Conservation (phyloP, 2,329 filamentous ascomycete genomes). For the Aspergillus flavus region DNA sequence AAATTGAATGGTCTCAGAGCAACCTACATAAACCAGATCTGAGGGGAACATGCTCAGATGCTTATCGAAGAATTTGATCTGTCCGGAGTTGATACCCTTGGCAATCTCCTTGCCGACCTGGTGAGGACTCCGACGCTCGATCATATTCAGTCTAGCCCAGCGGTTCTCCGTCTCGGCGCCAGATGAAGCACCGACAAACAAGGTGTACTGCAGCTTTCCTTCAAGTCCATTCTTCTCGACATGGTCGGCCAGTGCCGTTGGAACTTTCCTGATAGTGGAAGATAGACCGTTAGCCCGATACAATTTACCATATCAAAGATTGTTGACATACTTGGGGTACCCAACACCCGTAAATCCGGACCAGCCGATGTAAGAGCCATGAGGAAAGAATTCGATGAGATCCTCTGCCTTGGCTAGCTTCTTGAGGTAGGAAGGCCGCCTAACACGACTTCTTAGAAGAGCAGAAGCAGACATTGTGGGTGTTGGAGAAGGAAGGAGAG, state of each 20-base stretch:
- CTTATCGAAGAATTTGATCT: slow-evolving; percentile 93
- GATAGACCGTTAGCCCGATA: background rate
- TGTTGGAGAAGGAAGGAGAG: slow-evolving; percentile 7
- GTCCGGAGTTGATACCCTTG: slow-evolving; percentile 85
- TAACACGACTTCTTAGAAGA: slow-evolving; percentile 73
- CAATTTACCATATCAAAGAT: background rate
- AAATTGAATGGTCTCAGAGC: background rate
- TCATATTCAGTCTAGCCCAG: slow-evolving; percentile 90
- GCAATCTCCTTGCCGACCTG: slow-evolving; percentile 89
- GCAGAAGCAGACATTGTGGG: slow-evolving; percentile 63
- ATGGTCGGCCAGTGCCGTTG: slow-evolving; percentile 81
- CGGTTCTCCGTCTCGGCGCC: slow-evolving; percentile 89
- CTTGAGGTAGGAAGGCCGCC: slow-evolving; percentile 74
- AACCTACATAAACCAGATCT: slow-evolving; percentile 74
- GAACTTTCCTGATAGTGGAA: slow-evolving; percentile 66
- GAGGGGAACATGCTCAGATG: slow-evolving; percentile 90
- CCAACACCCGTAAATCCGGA: slow-evolving; percentile 88
- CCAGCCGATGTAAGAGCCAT: slow-evolving; percentile 88
- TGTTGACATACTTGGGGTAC: slow-evolving; percentile 75
- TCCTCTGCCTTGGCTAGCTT: slow-evolving; percentile 81
- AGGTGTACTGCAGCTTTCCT: slow-evolving; percentile 79
- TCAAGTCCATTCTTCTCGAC: slow-evolving; percentile 85
- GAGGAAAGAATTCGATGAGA: slow-evolving; percentile 76
- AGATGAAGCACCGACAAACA: slow-evolving; percentile 88
- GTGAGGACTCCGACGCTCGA: slow-evolving; percentile 79